These are phyloP conservation scores for Ascochyta rabiei DNA, from an alignment of 2,329 filamentous ascomycete genomes.

Conservation along the genomic window DNA sequence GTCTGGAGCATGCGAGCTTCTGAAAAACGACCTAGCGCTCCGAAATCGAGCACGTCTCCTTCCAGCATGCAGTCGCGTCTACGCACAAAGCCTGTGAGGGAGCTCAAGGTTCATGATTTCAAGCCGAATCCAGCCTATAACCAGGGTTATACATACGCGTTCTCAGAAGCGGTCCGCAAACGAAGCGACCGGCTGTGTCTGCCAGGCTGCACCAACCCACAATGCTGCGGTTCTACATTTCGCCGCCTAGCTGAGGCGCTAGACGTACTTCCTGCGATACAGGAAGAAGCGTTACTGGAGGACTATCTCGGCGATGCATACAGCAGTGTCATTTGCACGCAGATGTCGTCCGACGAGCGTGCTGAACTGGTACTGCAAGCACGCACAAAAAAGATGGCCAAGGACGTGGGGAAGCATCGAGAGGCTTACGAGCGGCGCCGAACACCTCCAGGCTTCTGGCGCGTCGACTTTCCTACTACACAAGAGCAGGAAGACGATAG, in stretches of 20 bases:
- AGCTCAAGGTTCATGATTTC: slow-evolving; percentile 74
- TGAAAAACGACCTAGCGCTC: slow-evolving; percentile 17
- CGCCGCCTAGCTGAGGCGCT: slow-evolving; percentile 63
- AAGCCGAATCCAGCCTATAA: slow-evolving; percentile 78
- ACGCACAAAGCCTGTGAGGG: slow-evolving; percentile 63
- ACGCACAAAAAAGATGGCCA: slow-evolving; percentile 73
- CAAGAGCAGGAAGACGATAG: slow-evolving; percentile 75
- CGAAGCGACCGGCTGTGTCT: slow-evolving; percentile 72
- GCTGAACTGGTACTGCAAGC: slow-evolving; percentile 75
- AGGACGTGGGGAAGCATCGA: slow-evolving; percentile 77
- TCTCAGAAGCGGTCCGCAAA: slow-evolving; percentile 73
- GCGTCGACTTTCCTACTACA: slow-evolving; percentile 84
- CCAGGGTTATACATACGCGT: slow-evolving; percentile 74
- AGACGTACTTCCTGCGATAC: slow-evolving; percentile 35
- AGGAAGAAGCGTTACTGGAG: slow-evolving; percentile 54
- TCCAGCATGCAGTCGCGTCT: slow-evolving; percentile 22
- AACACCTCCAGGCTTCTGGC: slow-evolving; percentile 89
- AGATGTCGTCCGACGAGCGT: slow-evolving; percentile 66
- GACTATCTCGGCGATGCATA: slow-evolving; percentile 60
- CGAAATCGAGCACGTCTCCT: slow-evolving; percentile 8
- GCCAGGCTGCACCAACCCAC: slow-evolving; percentile 73
- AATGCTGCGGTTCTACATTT: slow-evolving; percentile 78
- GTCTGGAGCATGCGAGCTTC: slow-evolving; percentile 31
- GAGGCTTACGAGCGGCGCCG: slow-evolving; percentile 72
- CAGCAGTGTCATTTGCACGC: slow-evolving; percentile 43